Evolutionary conservation across 306 rosid species (phyloP).

Genomic region (Malus asiatica): DNA sequence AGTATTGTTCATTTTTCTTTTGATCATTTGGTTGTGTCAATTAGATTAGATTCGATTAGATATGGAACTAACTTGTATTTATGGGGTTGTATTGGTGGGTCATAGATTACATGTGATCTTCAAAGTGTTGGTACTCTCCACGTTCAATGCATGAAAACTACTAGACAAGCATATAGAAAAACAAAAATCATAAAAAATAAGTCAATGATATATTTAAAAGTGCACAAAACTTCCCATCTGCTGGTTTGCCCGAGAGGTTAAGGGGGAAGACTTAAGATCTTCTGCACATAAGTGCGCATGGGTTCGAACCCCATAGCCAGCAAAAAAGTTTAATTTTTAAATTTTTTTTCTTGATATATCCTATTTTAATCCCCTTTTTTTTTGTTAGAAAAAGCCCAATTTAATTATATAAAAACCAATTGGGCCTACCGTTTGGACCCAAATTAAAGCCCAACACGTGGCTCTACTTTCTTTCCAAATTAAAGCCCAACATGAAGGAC

Average conservation of each 20-base stretch:
- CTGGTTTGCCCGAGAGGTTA: constrained; percentile 26
- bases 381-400: not conserved
- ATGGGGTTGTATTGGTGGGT: constrained; percentile 1
- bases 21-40: not conserved
- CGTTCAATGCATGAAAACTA: constrained; percentile 22
- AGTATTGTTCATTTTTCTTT: not conserved
- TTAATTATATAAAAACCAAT: not conserved
- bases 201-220: accelerated
- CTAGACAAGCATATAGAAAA: not conserved
- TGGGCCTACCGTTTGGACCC: not conserved
- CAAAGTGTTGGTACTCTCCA: constrained; percentile 1
- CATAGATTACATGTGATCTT: constrained; percentile 29
- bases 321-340: not conserved
- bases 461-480: not conserved
- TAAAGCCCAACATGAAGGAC: too few relatives aligned
- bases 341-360: not conserved
- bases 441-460: not conserved
- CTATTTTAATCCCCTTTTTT: not conserved
- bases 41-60: not conserved
- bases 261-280: constrained; percentile 31
- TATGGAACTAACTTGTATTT: not conserved
- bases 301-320: constrained; percentile 37
- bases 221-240: accelerated
- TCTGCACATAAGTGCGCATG: constrained; percentile 38
- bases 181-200: not conserved